Conservation (phyloP, 2,329 filamentous ascomycete species). For the Colletotrichum liaoningense region DNA sequence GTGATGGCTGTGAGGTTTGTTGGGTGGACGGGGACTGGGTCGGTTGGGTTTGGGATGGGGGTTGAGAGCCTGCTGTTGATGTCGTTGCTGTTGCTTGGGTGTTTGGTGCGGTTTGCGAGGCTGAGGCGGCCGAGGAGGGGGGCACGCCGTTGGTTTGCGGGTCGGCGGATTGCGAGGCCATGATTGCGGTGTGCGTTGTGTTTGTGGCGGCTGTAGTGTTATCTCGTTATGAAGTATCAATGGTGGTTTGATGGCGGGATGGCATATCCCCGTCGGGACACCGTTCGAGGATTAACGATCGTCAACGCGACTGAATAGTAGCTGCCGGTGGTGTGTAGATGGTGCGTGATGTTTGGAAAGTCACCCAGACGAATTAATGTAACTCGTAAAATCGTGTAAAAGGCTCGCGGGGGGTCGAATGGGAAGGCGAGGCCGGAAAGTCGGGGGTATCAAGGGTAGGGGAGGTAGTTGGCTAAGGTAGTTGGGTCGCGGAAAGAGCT, state of each 20-base stretch:
- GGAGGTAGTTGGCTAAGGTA: background rate
- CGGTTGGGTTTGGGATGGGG: constrained; percentile 30
- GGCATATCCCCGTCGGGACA: background rate
- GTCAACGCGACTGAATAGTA: background rate
- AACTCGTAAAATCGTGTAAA: background rate
- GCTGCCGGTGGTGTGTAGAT: too few species aligned
- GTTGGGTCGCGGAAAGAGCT: constrained; percentile 17
- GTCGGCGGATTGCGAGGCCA: constrained; percentile 46
- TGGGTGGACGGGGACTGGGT: constrained; percentile 31
- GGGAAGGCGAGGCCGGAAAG: background rate
- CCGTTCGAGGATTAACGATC: background rate
- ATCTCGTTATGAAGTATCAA: background rate
- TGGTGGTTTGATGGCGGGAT: background rate
- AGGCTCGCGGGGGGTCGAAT: background rate
- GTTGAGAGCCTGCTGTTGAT: constrained; percentile 36
- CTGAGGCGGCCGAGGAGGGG: constrained; percentile 49
- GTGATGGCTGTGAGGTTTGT: constrained; percentile 39
- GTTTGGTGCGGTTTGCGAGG: constrained; percentile 49
- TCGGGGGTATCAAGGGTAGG: constrained; percentile 3
- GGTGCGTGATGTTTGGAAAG: too few species aligned
- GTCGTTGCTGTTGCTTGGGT: constrained; percentile 48
- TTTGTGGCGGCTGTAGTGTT: background rate
- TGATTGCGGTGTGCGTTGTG: background rate
- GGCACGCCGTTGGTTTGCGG: constrained; percentile 67
- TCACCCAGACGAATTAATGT: too few species aligned